Conservation (phyloP, 2,329 filamentous ascomycete species). For the Calonectria multiphialidica region DNA sequence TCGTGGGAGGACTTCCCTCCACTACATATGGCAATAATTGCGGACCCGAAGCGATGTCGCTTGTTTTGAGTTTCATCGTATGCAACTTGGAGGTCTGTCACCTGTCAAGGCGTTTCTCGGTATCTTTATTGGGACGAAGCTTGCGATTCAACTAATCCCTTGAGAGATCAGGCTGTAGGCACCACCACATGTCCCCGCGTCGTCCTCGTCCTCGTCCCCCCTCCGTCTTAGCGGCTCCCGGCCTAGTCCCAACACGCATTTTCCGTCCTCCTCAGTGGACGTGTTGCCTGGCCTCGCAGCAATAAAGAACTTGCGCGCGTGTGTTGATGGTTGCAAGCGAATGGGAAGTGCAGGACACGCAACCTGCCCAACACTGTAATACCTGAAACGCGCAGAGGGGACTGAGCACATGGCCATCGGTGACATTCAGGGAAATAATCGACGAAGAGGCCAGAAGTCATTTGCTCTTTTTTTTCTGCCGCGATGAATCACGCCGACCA, state of each 20-base stretch:
- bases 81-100: not conserved
- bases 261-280: not conserved
- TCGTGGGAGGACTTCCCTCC: not conserved
- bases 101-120: not conserved
- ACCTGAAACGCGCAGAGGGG: conserved; percentile 1
- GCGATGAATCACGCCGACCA: not conserved
- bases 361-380: not conserved
- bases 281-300: not conserved
- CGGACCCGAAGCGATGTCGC: not conserved
- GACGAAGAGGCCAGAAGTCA: not conserved
- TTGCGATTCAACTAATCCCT: not conserved
- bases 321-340: not conserved
- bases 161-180: not conserved
- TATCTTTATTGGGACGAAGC: not conserved
- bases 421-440: not conserved
- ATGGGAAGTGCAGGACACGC: not conserved
- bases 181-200: not conserved
- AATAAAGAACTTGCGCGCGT: not conserved
- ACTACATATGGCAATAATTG: not conserved
- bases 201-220: not conserved
- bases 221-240: not conserved
- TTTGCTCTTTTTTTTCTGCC: not conserved
- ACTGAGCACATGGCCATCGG: not conserved
- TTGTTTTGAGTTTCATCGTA: not conserved
- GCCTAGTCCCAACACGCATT: not conserved